phyloP scores from a whole-genome alignment of 345 rosid genomes.

The Geranium brycei region DNA sequence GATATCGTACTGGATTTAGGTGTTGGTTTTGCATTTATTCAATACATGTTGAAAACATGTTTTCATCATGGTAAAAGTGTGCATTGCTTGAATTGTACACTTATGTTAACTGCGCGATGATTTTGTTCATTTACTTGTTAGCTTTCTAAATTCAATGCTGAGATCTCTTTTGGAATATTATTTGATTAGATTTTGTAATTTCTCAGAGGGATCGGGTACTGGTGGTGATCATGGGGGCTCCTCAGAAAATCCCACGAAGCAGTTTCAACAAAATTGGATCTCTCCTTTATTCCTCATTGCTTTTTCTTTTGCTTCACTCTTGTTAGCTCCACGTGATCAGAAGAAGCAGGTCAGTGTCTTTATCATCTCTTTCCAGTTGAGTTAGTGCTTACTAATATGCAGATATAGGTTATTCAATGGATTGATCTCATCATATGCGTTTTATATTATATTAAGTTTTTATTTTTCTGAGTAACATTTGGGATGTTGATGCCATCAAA shows the following conservation, averaged over 20 bases:
- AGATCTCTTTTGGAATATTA: not conserved
- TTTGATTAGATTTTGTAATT: conserved; percentile 2
- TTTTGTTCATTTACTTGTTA: not conserved
- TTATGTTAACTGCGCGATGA: not conserved
- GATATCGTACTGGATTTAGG: too few species aligned
- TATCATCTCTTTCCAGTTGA: not conserved
- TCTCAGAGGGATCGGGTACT: conserved; percentile 22
- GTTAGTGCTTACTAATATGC: not conserved
- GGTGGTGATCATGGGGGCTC: conserved; percentile 21
- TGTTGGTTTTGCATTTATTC: too few species aligned
- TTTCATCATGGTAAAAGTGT: too few species aligned
- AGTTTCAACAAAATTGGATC: conserved; percentile 9
- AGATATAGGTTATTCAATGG: not conserved
- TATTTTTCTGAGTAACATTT: too few species aligned
- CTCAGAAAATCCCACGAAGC: conserved; percentile 11
- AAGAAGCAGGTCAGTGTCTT: conserved; percentile 23
- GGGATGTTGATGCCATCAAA: too few species aligned
- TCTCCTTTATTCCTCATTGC: conserved; percentile 16
- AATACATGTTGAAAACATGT: too few species aligned
- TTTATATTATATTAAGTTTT: too few species aligned
- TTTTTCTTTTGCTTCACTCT: conserved; percentile 5
- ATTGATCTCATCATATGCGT: too few species aligned
- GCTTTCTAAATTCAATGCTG: not conserved
- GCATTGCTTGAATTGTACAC: too few species aligned
- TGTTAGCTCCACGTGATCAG: conserved; percentile 13